Evolutionary conservation across 495 filamentous ascomycete species (phyloP), one percentile per base, ranked within the genome.

Genomic region (Aspergillus sclerotioniger): DNA sequence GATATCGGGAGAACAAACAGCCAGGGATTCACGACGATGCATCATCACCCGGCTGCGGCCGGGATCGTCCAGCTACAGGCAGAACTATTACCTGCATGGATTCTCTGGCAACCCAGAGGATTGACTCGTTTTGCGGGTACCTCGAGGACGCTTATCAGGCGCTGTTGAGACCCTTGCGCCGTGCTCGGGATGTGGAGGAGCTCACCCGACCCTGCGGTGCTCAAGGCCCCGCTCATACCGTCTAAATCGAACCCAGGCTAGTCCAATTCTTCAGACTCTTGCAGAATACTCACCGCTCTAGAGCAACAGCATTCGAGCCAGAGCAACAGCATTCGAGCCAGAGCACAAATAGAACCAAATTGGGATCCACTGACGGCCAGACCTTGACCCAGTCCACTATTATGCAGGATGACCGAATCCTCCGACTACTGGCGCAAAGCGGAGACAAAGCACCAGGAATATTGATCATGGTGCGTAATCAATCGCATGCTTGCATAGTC

Each of bases 341-440:
- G 25, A 25, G 5, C 25, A 25, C 25, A 2, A 25, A 25, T 25
- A 25, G 25, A 25, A 25, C 5, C 25, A 7, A 7, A 41, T 17
- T 21, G 8, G 13, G n/a, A 19, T 4, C 9, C 44, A 47, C 21
- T 7, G 8, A 13, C 21, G 3, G 10, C 17, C 17, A 47, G 44
- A 17, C 12, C 65, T 68, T n/a, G 71, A 80, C 8, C 84, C 84
- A 4, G 82, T 84, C 6, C 82, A 82, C 60, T 82, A 81, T 73
- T 87, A 10, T 81, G 80, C 41, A 81, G 84, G 56, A 77, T 82
- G 51, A 81, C 77, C 20, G 61, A 72, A n/a, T 80, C 80, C 0
- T 81, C 79, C 10, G 71, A 72, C 7, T 84, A 84, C 62, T 87
- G 84, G 84, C 81, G 83, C 57, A 71, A 76, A 60, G 77, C 61